Base-by-base conservation (phyloP, 2,329 filamentous ascomycete species). In the Phyllosticta paracitricarpa region DNA sequence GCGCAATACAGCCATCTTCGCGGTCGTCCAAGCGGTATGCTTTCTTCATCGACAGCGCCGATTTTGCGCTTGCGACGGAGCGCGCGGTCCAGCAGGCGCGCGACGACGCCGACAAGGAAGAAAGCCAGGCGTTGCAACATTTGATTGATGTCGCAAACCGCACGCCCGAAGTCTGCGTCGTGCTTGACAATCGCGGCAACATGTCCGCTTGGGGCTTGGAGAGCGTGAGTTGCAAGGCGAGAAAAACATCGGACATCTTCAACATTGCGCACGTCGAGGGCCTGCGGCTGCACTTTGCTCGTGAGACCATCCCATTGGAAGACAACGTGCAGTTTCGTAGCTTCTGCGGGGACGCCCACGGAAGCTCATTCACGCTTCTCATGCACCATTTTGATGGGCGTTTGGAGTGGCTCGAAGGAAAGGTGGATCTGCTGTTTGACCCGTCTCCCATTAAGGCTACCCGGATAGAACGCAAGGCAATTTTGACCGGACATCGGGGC, bases 131-230 rank as follows among this genome's bases (percentile, higher is more conserved):
- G 5, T 78, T 97, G 57, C 87, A 94, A 66, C 90, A 96, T 70
- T 78, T 97, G 4, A 88, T 96, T 53, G 88, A 91, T 66, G 82
- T 97, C 66, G 90, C 91, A 9, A 94, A 93, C 64, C 87, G 87
- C 58, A 89, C 83, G 61, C 90, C 92, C 0, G 94, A 99, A 71
- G 84, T 99, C 2, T 94, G 91, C 66, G 81, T 97, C 25, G 85
- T 93, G 8, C 79, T 96, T 56, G 91, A 97, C 73, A 86, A 87
- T n/a, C 79, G 82, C 56, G 93, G 93, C 1, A 86, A 87, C 65
- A 90, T 97, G 88, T 91, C 89, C 51, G 91, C 90, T 0, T 97
- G 93, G 89, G 93, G 91, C 0, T 76, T 99, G 61, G 92, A 97
- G 72, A 92, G 93, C 69, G 83, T 96, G 22, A 87, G 88, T 40